These are phyloP conservation scores for Fusarium musae DNA, from an alignment of 2,329 filamentous ascomycete species.

Conservation along the genomic window DNA sequence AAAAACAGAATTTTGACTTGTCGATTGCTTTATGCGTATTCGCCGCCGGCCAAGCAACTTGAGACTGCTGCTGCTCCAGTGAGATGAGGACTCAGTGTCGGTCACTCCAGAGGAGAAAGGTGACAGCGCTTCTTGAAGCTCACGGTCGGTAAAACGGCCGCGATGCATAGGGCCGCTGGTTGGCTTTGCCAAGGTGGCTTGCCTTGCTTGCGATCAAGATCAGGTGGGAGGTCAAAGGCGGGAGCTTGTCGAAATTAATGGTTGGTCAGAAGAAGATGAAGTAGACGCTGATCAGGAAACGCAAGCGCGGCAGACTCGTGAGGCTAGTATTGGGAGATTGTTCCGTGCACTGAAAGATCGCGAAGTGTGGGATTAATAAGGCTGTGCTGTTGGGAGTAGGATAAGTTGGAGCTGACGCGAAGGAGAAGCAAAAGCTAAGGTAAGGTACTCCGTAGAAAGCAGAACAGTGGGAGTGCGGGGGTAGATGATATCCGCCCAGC, in stretches of 20 bases:
- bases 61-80: background rate
- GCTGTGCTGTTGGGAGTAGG: too few relatives aligned
- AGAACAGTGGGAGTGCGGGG: too few relatives aligned
- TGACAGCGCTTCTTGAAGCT: background rate
- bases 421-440: background rate
- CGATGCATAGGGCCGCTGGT: background rate
- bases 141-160: fast-evolving
- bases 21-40: background rate
- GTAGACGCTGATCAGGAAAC: fast-evolving
- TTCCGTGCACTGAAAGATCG: fast-evolving
- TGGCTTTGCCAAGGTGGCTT: fast-evolving
- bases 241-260: background rate
- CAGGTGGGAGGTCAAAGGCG: fast-evolving
- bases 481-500: too few relatives aligned
- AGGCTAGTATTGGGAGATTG: fast-evolving
- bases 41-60: background rate
- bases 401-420: fast-evolving
- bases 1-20: too few relatives aligned
- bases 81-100: fast-evolving
- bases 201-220: background rate
- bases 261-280: background rate
- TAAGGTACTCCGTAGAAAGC: too few relatives aligned
- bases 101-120: background rate
- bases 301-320: fast-evolving
- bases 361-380: background rate